Conservation (phyloP, 129 eudicot species). For the Deinandra increscens region DNA sequence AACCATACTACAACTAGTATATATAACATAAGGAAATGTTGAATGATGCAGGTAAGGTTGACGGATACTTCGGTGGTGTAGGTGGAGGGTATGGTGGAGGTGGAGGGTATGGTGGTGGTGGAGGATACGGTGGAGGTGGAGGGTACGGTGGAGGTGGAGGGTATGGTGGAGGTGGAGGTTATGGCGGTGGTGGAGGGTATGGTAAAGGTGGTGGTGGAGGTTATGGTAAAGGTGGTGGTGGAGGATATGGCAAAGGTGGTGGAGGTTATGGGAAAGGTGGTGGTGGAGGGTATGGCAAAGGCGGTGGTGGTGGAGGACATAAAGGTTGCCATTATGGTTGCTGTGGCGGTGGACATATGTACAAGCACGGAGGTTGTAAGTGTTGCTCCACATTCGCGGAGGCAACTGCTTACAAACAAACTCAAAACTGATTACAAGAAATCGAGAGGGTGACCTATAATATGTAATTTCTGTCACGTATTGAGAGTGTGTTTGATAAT, state of each 20-base stretch:
- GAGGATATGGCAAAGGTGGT: background rate
- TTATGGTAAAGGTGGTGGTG: background rate
- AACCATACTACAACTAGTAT: too few relatives aligned
- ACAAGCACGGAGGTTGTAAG: constrained; percentile 15
- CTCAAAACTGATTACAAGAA: constrained; percentile 17
- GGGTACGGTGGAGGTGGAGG: background rate
- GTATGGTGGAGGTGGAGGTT: background rate
- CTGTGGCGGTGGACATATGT: constrained; percentile 10
- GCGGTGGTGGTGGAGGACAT: constrained; percentile 7
- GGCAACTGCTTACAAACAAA: constrained; percentile 40
- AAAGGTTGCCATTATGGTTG: background rate
- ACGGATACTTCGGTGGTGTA: background rate
- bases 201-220: constrained; percentile 25
- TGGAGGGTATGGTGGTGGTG: background rate
- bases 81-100: background rate
- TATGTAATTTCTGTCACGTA: background rate
- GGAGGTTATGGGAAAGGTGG: background rate
- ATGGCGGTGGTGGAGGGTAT: constrained; percentile 12
- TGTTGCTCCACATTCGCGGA: constrained; percentile 30
- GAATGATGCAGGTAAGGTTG: constrained; percentile 26
- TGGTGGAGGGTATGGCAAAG: background rate
- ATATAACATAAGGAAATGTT: background rate
- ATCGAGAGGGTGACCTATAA: background rate
- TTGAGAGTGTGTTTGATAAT: constrained; percentile 1
- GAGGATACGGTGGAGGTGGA: constrained; percentile 7